Evolutionary conservation across 1,284 basidiomycete species (phyloP), one percentile per base, ranked within the genome.

Genomic region (Melanopsichium pennsylvanicum): DNA sequence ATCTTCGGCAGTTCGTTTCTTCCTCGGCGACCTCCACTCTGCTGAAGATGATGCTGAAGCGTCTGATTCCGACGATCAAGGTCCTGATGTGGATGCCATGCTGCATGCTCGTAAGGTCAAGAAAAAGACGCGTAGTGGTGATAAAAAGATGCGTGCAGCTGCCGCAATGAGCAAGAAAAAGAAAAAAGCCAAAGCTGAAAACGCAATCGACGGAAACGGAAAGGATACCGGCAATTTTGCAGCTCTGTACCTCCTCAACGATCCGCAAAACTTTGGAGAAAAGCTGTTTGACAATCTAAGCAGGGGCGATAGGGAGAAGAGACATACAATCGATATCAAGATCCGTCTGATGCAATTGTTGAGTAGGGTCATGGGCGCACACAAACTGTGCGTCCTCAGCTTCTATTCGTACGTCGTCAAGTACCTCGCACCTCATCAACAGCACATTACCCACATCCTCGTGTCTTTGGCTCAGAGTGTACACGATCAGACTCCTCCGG

Each of bases 291-390:
- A 95, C 77, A 87, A 88, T 49, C 84, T 99, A 43, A 88, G 88
- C 77, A 86, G 86, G 36, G 88, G 94, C 82, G 78, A 80, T 39
- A 48, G 66, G 21, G 94, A 97, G 85, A 96, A 94, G 82, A 88
- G 90, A 15, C 74, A 78, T 41, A 90, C 91, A 18, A 87, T 98
- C 70, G 94, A 97, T 73, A 95, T 97, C 85, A 97, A 97, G 83
- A 90, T 98, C 58, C 86, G 97, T 66, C 86, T 97, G 78, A 96
- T 98, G 92, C 93, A 97, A 81, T 89, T 99, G 33, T 87, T 98
- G 43, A 91, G 92, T n/a, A 88, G 96, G 42, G 90, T 97, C 47
- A 95, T 94, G 88, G 91, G 92, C 32, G 84, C 87, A 2, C 95
- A 98, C 84, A 93, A 94, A 82, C 88, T 96, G 57, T 93, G 89